phyloP scores from a whole-genome alignment of 2,329 filamentous ascomycete species.

The Stemphylium vesicarium region DNA sequence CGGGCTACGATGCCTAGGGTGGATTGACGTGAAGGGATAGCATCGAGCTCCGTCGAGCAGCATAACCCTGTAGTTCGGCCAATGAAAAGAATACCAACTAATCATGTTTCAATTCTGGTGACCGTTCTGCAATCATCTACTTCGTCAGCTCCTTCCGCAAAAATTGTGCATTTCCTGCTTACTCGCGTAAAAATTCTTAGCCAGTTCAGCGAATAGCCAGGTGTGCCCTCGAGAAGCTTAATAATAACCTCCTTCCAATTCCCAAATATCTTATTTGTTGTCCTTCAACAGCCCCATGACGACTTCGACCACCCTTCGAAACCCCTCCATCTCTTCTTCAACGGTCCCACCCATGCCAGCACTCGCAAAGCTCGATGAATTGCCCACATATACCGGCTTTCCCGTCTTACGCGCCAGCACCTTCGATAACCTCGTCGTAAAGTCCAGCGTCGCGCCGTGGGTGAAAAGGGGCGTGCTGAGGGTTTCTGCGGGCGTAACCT shows the following conservation, averaged over 20 bases:
- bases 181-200: background rate
- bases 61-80: background rate
- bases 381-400: constrained; percentile 87
- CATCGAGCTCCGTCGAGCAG: background rate
- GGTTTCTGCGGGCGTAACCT: constrained; percentile 60
- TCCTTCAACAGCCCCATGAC: constrained; percentile 62
- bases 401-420: constrained; percentile 75
- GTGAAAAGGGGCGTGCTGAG: constrained; percentile 81
- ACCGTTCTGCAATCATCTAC: background rate
- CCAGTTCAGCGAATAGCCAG: background rate
- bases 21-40: constrained; percentile 3
- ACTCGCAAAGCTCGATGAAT: constrained; percentile 78
- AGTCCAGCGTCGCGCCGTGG: constrained; percentile 79
- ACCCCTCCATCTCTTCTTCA: constrained; percentile 93
- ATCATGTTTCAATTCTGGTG: background rate
- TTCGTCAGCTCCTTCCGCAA: background rate
- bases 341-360: constrained; percentile 78
- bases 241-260: background rate
- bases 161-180: background rate
- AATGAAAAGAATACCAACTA: background rate
- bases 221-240: too few species aligned
- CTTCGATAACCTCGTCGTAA: constrained; percentile 83
- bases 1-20: background rate
- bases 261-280: constrained; percentile 1
- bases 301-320: constrained; percentile 75